Percentiles rank a stretch among this genome's conserved stretches.
phyloP scores from a whole-genome alignment of 768 basidiomycete species.

The Suillus sp. region DNA sequence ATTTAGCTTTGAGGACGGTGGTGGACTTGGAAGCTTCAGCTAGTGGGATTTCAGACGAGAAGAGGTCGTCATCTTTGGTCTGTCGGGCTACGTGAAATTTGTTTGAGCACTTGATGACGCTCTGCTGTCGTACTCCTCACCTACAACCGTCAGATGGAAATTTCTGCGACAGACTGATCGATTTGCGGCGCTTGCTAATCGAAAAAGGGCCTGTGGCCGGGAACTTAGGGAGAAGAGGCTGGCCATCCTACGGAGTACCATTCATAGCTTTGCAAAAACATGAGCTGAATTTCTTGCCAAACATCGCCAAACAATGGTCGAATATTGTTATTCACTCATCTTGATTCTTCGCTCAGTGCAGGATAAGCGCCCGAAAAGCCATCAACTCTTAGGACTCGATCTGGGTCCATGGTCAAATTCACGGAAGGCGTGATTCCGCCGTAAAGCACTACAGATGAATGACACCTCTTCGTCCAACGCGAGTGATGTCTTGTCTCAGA shows the following conservation, averaged over 20 bases:
- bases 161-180: neutral
- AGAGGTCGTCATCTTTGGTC: slow-evolving; percentile 17
- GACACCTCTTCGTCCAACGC: neutral
- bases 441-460: neutral
- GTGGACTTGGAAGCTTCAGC: neutral
- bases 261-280: neutral
- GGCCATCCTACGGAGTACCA: neutral
- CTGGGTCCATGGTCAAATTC: neutral
- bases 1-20: neutral
- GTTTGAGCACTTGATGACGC: neutral
- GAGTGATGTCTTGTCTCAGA: neutral
- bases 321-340: no score
- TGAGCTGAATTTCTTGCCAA: neutral
- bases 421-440: neutral
- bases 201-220: slow-evolving; percentile 1
- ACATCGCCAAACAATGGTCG: neutral
- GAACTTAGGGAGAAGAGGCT: slow-evolving; percentile 3
- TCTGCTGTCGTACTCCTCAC: neutral
- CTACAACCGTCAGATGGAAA: neutral
- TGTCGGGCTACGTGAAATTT: slow-evolving; percentile 21
- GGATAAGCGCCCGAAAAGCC: neutral
- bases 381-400: neutral
- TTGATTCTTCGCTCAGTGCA: no score
- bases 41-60: slow-evolving; percentile 13
- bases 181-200: neutral